A percentile compares a stretch with the other conserved stretches of the same genome.
phyloP scores from a whole-genome alignment of 148 eudicot species.

The Vaccinium darrowii region DNA sequence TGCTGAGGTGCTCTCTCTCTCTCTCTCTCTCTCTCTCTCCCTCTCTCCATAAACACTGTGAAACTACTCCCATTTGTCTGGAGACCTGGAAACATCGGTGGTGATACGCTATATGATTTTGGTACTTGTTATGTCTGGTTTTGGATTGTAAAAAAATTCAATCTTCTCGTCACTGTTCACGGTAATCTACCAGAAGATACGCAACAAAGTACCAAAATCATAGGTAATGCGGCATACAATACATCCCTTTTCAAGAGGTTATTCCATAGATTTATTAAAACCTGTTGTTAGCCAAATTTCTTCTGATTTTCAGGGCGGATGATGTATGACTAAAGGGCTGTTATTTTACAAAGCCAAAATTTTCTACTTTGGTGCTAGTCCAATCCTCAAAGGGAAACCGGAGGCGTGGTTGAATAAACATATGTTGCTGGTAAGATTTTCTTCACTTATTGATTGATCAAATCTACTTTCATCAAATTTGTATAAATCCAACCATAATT shows the following conservation, averaged over 20 bases:
- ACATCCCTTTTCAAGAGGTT: no score
- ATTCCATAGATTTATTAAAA: no score
- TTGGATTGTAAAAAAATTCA: no score
- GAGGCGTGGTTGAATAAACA: conserved; percentile 8
- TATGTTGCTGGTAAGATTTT: conserved; percentile 18
- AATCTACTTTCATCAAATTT: background rate
- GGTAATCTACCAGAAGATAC: no score
- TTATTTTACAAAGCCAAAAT: background rate
- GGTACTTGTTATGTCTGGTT: background rate
- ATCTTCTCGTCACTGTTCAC: no score
- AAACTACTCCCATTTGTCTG: background rate
- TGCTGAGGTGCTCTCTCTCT: background rate
- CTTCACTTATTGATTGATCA: background rate
- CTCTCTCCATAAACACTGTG: background rate
- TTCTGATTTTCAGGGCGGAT: background rate
- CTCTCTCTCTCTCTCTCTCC: background rate
- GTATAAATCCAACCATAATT: background rate
- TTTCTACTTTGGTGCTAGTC: background rate
- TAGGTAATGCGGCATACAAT: no score
- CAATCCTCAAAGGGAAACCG: conserved; percentile 11
- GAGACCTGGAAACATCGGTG: background rate
- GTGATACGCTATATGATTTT: no score
- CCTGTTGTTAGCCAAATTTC: background rate
- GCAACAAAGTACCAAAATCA: no score
- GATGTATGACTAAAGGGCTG: background rate